Evolutionary conservation across 257 asterid species (phyloP).

Genomic region (Fraxinus excelsior): DNA sequence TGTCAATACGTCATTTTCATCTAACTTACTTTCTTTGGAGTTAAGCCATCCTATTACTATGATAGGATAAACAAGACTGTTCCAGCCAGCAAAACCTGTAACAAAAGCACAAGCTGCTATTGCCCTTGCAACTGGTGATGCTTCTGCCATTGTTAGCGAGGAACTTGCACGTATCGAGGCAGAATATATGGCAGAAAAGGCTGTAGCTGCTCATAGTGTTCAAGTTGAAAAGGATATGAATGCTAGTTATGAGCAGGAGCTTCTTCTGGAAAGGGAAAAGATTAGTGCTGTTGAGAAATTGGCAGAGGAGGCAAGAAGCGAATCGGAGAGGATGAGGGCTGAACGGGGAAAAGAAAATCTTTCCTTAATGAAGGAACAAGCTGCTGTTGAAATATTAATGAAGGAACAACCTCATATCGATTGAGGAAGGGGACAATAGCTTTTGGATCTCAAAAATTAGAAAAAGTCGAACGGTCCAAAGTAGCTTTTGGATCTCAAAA

Average conservation of each 20-base stretch:
- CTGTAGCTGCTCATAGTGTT: slow-evolving; percentile 88
- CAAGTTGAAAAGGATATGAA: slow-evolving; percentile 88
- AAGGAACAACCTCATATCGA: too few species aligned
- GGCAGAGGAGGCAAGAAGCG: slow-evolving; percentile 78
- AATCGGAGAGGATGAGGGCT: slow-evolving; percentile 75
- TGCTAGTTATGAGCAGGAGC: slow-evolving; percentile 72
- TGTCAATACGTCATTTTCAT: slow-evolving; percentile 11
- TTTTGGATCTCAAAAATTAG: too few species aligned
- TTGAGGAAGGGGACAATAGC: too few species aligned
- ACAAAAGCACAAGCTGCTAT: slow-evolving; percentile 98
- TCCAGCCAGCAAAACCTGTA: slow-evolving; percentile 97
- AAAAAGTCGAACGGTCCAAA: too few species aligned
- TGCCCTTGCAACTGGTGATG: slow-evolving; percentile 90
- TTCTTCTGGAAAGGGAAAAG: slow-evolving; percentile 74
- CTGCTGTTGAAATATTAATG: too few species aligned
- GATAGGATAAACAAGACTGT: slow-evolving; percentile 91
- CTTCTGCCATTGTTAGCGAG: slow-evolving; percentile 74
- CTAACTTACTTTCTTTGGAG: slow-evolving; percentile 19
- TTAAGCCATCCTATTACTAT: slow-evolving; percentile 7
- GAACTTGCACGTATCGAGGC: slow-evolving; percentile 98
- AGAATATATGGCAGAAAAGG: slow-evolving; percentile 94
- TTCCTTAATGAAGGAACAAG: slow-evolving; percentile 75
- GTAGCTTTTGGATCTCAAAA: too few species aligned
- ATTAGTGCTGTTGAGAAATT: slow-evolving; percentile 67
- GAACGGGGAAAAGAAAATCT: slow-evolving; percentile 74